phyloP scores from a whole-genome alignment of 2,329 filamentous ascomycete species.

The Incumbomyces lentus region DNA sequence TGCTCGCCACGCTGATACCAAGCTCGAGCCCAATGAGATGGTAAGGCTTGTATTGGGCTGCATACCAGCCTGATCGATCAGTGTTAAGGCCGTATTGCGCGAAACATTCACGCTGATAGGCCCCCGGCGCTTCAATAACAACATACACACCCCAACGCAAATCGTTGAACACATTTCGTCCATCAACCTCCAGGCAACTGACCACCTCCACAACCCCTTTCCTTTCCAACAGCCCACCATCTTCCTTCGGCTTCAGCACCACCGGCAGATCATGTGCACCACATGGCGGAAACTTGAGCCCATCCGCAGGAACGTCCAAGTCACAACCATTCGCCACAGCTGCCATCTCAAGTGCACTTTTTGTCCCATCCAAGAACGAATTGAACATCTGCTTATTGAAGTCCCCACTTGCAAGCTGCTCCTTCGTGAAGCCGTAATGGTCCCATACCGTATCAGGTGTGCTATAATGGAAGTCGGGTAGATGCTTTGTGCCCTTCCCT shows the following conservation, averaged over 20 bases:
- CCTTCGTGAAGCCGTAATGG: constrained; percentile 37
- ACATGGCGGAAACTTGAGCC: constrained; percentile 36
- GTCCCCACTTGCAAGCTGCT: constrained; percentile 33
- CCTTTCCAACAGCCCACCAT: constrained; percentile 33
- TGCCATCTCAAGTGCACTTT: constrained; percentile 39
- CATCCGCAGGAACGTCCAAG: constrained; percentile 31
- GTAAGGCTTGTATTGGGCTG: constrained; percentile 39
- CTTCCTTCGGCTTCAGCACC: constrained; percentile 31
- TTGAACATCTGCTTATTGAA: constrained; percentile 43
- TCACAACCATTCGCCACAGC: constrained; percentile 39
- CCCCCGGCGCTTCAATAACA: constrained; percentile 40
- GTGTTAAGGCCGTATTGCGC: constrained; percentile 41
- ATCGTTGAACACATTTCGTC: constrained; percentile 32
- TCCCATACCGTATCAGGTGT: constrained; percentile 40
- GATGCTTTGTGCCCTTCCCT: constrained; percentile 38
- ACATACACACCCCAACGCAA: constrained; percentile 37
- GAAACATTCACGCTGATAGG: constrained; percentile 44
- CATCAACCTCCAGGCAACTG: constrained; percentile 35
- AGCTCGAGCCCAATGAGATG: constrained; percentile 40
- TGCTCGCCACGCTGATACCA: constrained; percentile 34
- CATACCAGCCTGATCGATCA: constrained; percentile 32
- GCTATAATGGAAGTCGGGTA: constrained; percentile 37
- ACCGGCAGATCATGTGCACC: constrained; percentile 34
- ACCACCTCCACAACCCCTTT: constrained; percentile 39
- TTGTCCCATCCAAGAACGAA: constrained; percentile 40